phyloP scores from a whole-genome alignment of 768 basidiomycete genomes.

The Psilocybe cyanescens region DNA sequence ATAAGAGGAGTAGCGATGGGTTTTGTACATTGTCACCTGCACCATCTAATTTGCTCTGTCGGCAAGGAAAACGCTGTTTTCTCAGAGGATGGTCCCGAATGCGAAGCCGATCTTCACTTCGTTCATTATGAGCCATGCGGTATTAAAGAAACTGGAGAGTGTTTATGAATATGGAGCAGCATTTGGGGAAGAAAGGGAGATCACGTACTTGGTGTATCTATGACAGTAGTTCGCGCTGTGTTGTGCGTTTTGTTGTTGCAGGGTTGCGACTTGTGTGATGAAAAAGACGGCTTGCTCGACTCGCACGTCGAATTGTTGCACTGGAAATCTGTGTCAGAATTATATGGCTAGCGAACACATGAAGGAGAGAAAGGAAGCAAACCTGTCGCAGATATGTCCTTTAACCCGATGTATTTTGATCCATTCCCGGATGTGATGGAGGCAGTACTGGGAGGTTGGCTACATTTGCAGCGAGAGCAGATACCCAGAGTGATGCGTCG shows the following conservation, averaged over 20 bases:
- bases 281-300: slow-evolving; percentile 8
- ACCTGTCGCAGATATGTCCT: slow-evolving; percentile 50
- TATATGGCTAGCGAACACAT: not conserved
- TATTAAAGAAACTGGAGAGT: slow-evolving; percentile 79
- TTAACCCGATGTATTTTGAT: slow-evolving; percentile 25
- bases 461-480: no score
- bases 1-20: no score
- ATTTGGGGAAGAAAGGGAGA: not conserved
- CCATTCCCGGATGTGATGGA: no score
- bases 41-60: slow-evolving; percentile 29
- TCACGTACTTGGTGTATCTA: slow-evolving; percentile 68
- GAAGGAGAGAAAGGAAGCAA: not conserved
- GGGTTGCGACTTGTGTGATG: slow-evolving; percentile 43
- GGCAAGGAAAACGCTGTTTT: slow-evolving; percentile 58
- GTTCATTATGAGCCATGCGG: slow-evolving; percentile 89
- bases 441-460: no score
- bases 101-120: slow-evolving; percentile 86
- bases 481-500: no score
- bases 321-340: slow-evolving; percentile 31
- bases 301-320: slow-evolving; percentile 43
- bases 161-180: not conserved
- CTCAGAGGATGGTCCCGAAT: slow-evolving; percentile 60
- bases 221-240: slow-evolving; percentile 48
- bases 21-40: no score
- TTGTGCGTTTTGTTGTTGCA: slow-evolving; percentile 37